Percentiles rank a stretch among this genome's conserved stretches.
These are phyloP conservation scores for Comarum palustre DNA, from an alignment of 306 rosid species.

Conservation along the genomic window DNA sequence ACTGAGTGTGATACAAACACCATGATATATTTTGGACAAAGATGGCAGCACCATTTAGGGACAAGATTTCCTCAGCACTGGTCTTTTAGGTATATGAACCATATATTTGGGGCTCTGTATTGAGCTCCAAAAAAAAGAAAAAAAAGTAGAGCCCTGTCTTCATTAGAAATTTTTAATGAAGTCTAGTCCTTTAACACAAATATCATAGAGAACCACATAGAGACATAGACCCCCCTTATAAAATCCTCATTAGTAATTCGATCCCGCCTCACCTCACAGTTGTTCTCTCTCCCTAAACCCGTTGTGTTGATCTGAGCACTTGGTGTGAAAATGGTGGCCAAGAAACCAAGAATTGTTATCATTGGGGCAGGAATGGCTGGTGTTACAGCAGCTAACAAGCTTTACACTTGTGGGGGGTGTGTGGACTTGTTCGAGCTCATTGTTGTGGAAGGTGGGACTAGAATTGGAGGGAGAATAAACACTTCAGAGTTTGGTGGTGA, in stretches of 20 bases:
- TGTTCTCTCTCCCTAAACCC: constrained; percentile 9
- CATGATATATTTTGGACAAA: constrained; percentile 32
- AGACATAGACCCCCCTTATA: constrained; percentile 42
- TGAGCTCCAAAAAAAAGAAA: constrained; percentile 44
- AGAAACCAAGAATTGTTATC: constrained; percentile 76
- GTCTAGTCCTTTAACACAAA: neutral
- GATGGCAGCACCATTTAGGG: constrained; percentile 30
- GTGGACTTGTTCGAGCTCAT: constrained; percentile 64
- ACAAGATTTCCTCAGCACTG: constrained; percentile 16
- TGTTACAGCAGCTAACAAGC: constrained; percentile 85
- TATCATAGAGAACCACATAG: neutral
- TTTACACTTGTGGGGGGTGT: constrained; percentile 45
- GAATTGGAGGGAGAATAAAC: constrained; percentile 93
- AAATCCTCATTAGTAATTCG: constrained; percentile 53
- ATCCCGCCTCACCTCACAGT: constrained; percentile 44
- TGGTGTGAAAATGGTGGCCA: constrained; percentile 54
- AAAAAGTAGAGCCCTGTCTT: constrained; percentile 62
- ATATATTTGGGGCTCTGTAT: constrained; percentile 6
- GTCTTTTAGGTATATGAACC: constrained; percentile 9
- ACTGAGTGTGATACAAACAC: neutral
- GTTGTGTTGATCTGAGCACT: neutral
- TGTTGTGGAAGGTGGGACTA: constrained; percentile 79
- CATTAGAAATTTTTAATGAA: constrained; percentile 30
- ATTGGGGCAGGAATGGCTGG: constrained; percentile 99
- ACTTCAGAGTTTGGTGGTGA: constrained; percentile 88